A percentile compares a stretch with the other conserved stretches of the same genome.
phyloP scores from a whole-genome alignment of 768 basidiomycete species.

The Mycena chlorophos region DNA sequence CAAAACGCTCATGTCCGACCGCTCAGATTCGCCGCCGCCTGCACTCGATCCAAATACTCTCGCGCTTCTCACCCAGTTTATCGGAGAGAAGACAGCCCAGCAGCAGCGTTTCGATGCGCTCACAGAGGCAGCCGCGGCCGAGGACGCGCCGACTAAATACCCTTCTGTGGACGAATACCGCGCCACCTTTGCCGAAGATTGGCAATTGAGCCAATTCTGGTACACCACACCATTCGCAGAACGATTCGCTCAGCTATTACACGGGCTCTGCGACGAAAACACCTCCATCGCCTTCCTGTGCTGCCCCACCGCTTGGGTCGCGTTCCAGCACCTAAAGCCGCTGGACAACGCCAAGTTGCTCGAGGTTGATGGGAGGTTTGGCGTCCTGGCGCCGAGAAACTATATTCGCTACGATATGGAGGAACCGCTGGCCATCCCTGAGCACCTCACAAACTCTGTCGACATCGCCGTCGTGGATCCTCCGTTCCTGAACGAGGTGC shows the following conservation, averaged over 20 bases:
- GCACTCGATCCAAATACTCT: constrained; percentile 38
- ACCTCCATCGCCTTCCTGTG: constrained; percentile 45
- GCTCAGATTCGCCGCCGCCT: constrained; percentile 28
- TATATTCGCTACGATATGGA: constrained; percentile 47
- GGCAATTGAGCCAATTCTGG: constrained; percentile 55
- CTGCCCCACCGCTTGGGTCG: constrained; percentile 50
- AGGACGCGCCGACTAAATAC: constrained; percentile 20
- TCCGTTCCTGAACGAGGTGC: constrained; percentile 48
- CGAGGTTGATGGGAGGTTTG: constrained; percentile 45
- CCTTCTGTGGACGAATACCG: constrained; percentile 46
- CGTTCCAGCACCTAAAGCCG: constrained; percentile 42
- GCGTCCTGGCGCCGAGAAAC: constrained; percentile 38
- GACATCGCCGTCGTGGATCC: constrained; percentile 47
- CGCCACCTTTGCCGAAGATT: constrained; percentile 46
- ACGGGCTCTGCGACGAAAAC: constrained; percentile 32
- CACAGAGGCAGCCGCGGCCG: constrained; percentile 28
- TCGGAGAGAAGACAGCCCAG: constrained; percentile 43
- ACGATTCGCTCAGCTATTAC: constrained; percentile 34
- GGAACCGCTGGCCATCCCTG: constrained; percentile 42
- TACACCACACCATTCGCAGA: constrained; percentile 44
- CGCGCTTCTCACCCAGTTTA: constrained; percentile 41
- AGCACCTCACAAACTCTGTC: constrained; percentile 30
- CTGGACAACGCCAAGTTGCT: constrained; percentile 37
- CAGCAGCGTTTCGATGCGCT: constrained; percentile 43
- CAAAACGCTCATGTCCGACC: not conserved